phyloP scores from a whole-genome alignment of 2,329 filamentous ascomycete species.

The Colletotrichum karsti region DNA sequence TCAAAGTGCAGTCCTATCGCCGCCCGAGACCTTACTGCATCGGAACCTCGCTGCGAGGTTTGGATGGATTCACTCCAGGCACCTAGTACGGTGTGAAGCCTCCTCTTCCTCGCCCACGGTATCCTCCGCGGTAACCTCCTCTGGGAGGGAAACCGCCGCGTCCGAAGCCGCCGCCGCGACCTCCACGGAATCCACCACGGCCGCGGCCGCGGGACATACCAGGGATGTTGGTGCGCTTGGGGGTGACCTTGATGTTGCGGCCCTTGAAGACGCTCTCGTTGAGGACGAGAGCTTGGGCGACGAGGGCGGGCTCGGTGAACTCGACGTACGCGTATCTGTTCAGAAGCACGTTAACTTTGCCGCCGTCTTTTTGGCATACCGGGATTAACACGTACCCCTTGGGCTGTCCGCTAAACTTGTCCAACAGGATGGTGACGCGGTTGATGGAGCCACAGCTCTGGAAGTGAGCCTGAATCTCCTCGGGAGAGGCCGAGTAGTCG shows the following conservation, averaged over 20 bases:
- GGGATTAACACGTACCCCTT: conserved; percentile 88
- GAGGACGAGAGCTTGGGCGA: conserved; percentile 91
- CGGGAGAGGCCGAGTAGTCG: conserved; percentile 94
- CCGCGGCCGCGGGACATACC: conserved; percentile 88
- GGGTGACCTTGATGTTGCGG: conserved; percentile 91
- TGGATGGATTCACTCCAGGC: background rate
- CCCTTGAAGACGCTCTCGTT: conserved; percentile 98
- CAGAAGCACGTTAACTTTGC: background rate
- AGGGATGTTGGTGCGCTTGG: conserved; percentile 96
- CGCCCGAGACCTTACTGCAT: background rate
- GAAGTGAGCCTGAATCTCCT: conserved; percentile 98
- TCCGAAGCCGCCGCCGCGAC: conserved; percentile 63
- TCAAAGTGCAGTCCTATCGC: conserved; percentile 10
- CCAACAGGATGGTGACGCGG: conserved; percentile 93
- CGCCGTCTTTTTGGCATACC: no score
- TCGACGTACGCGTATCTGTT: conserved; percentile 97
- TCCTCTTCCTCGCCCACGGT: conserved; percentile 71
- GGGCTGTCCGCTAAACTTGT: conserved; percentile 99
- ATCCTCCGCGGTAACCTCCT: conserved; percentile 73
- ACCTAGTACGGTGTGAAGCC: conserved; percentile 71
- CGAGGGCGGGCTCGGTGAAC: conserved; percentile 92
- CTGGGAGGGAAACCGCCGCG: conserved; percentile 55
- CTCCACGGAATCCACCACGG: conserved; percentile 60
- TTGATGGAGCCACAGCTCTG: conserved; percentile 98
- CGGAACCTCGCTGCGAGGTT: background rate